Percentiles rank a stretch among this genome's conserved stretches.
These are phyloP conservation scores for Backusella tuberculispora DNA, from an alignment of 192 early-diverging fungal genomes.

Conservation along the genomic window DNA sequence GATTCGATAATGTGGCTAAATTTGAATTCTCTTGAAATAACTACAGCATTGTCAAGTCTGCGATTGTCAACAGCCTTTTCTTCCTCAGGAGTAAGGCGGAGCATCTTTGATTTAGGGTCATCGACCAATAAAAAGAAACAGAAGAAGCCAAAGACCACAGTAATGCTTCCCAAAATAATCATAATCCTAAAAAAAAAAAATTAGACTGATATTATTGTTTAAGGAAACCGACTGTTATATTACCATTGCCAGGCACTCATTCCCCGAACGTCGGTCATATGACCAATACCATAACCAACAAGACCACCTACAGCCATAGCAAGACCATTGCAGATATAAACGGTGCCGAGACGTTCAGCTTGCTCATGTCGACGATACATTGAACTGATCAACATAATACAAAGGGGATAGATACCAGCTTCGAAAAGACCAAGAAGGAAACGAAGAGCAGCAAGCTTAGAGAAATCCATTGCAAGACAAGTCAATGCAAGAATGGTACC, in stretches of 20 bases:
- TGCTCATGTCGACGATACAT: conserved; percentile 38
- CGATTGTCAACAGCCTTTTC: conserved; percentile 26
- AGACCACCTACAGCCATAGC: conserved; percentile 40
- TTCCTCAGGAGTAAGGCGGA: conserved; percentile 20
- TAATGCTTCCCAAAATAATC: conserved; percentile 40
- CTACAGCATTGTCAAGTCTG: conserved; percentile 29
- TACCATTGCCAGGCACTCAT: conserved; percentile 36
- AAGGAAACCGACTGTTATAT: not conserved
- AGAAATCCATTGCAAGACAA: conserved; percentile 26
- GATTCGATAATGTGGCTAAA: conserved; percentile 30
- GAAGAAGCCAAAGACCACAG: conserved; percentile 28
- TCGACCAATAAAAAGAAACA: conserved; percentile 37
- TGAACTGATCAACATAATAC: conserved; percentile 29
- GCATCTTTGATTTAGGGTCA: conserved; percentile 27
- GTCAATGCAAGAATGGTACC: conserved; percentile 32
- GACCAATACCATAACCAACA: conserved; percentile 40
- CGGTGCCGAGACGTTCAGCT: conserved; percentile 25
- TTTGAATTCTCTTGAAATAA: conserved; percentile 26
- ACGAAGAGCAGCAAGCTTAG: conserved; percentile 39
- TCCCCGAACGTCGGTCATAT: conserved; percentile 28
- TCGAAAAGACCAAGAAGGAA: conserved; percentile 41
- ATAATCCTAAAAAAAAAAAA: conserved; percentile 25
- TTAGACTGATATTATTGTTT: not conserved
- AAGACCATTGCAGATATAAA: conserved; percentile 36
- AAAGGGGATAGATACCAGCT: conserved; percentile 36